Evolutionary conservation across 2,329 filamentous ascomycete species (phyloP), one percentile per base, ranked within the genome.

Genomic region (Pseudogymnoascus verrucosus): DNA sequence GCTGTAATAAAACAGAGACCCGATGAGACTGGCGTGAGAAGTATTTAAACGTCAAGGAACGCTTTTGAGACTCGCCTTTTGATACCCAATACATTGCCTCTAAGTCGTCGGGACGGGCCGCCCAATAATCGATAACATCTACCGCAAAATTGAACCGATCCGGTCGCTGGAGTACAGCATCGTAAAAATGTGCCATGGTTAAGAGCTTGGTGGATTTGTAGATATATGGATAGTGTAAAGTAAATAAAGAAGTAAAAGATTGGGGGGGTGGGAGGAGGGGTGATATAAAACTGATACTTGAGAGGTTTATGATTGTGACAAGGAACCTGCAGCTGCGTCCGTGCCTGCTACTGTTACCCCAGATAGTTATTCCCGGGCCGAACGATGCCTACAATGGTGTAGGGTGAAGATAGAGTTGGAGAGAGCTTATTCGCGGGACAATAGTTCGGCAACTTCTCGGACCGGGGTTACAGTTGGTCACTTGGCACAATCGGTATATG

Each of bases 41-140:
- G 63, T 78, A 69, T 6, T 67, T 67, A 64, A 74, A 78, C 6
- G 71, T 72, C 14, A 78, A 66, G 51, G 70, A 67, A 7, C 68
- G 65, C 28, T 69, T 69, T 4, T 66, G 67, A 42, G 66, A 67
- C 12, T 73, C 69, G 31, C 74, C 69, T 61, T 76, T 70, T 12
- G 74, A 73, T 37, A 76, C 67, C 76, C 76, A 78, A 61, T 75
- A 69, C 69, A 78, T 74, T 10, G 76, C 76, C n/a, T 68, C 65
- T 3, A 67, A 68, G 4, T 67, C 63, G 4, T 72, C 70, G 7
- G 69, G 64, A 12, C 70, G 68, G 1, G 63, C 40, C 12, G 76
- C 76, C 74, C 74, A 77, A 67, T 75, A 71, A 66, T 78, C 76
- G 60, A 78, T 73, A 54, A 78, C 73, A 69, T 77, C 72, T 40